Percentiles rank a stretch among this genome's conserved stretches.
These are phyloP conservation scores for Penicillium freii DNA, from an alignment of 2,329 filamentous ascomycete species.

Conservation along the genomic window DNA sequence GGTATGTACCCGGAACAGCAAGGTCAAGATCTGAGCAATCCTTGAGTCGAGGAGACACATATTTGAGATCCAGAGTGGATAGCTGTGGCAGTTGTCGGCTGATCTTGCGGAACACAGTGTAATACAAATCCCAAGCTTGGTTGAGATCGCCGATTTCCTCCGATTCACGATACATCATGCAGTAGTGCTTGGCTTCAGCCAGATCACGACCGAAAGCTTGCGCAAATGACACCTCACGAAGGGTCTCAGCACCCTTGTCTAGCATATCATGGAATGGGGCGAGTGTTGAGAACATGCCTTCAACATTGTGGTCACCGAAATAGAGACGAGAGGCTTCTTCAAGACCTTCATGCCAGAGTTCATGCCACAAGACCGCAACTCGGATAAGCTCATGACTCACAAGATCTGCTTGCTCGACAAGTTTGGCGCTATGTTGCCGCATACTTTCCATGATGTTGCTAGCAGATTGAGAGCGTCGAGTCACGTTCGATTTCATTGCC, in stretches of 20 bases:
- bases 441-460: slow-evolving; percentile 96
- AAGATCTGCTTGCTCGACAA: slow-evolving; percentile 92
- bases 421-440: slow-evolving; percentile 85
- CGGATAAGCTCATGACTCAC: slow-evolving; percentile 96
- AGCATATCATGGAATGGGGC: slow-evolving; percentile 89
- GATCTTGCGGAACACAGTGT: slow-evolving; percentile 96
- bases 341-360: slow-evolving; percentile 96
- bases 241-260: slow-evolving; percentile 85
- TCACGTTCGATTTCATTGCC: slow-evolving; percentile 92
- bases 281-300: slow-evolving; percentile 92
- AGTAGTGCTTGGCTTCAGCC: slow-evolving; percentile 93
- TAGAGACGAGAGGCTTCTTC: slow-evolving; percentile 96
- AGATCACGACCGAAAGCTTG: slow-evolving; percentile 96
- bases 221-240: slow-evolving; percentile 94
- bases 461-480: slow-evolving; percentile 80
- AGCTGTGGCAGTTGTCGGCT: slow-evolving; percentile 89
- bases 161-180: slow-evolving; percentile 84
- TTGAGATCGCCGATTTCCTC: slow-evolving; percentile 91
- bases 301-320: slow-evolving; percentile 95
- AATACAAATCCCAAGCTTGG: slow-evolving; percentile 98
- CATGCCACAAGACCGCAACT: slow-evolving; percentile 96
- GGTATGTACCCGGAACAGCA: slow-evolving; percentile 93
- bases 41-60: slow-evolving; percentile 92
- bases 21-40: slow-evolving; percentile 82
- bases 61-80: slow-evolving; percentile 88